A percentile compares a stretch with the other conserved stretches of the same genome.
phyloP scores from a whole-genome alignment of 495 filamentous ascomycete genomes.

The Aspergillus indologenus region DNA sequence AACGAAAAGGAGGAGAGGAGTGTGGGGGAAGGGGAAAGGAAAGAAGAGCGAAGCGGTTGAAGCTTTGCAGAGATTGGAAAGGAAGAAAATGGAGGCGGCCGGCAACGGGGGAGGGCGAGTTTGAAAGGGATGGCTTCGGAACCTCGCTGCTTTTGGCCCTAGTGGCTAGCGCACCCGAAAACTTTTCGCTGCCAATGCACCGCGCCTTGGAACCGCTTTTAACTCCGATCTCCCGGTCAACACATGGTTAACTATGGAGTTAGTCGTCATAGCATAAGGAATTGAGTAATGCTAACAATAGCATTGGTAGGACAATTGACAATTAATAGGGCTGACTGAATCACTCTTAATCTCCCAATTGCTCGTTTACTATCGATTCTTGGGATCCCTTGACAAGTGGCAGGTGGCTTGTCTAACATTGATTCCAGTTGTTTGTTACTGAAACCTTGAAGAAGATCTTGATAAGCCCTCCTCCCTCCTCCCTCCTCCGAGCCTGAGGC shows the following conservation, averaged over 20 bases:
- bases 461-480: no score
- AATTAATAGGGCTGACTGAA: neutral
- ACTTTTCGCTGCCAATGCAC: conserved; percentile 44
- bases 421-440: no score
- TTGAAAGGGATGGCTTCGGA: conserved; percentile 38
- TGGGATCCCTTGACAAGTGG: neutral
- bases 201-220: conserved; percentile 19
- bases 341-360: neutral
- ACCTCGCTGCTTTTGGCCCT: conserved; percentile 16
- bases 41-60: conserved; percentile 24
- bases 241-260: no score
- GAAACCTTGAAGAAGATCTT: no score
- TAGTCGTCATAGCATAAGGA: neutral
- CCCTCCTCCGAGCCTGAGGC: neutral
- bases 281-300: neutral
- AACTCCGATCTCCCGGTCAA: conserved; percentile 36
- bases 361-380: neutral
- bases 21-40: conserved; percentile 19
- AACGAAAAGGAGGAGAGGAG: conserved; percentile 16
- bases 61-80: conserved; percentile 22
- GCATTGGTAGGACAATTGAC: neutral
- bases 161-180: conserved; percentile 25
- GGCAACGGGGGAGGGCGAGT: conserved; percentile 16
- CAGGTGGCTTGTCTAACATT: no score
- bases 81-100: conserved; percentile 25